Conservation (phyloP, 495 filamentous ascomycete genomes). For the Talaromyces adpressus region DNA sequence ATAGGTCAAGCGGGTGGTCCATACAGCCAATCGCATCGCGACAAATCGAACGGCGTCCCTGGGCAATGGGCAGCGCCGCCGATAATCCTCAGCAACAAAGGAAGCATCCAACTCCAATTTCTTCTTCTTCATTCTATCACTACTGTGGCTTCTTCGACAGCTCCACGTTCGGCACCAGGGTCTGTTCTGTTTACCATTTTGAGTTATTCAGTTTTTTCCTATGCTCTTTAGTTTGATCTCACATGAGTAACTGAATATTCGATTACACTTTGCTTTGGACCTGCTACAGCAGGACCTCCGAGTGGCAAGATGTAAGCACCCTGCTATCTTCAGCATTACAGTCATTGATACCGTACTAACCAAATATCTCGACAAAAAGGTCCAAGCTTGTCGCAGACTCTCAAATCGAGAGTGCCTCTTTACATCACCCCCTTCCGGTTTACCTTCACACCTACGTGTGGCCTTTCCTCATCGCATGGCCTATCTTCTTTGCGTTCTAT, state of each 20-base stretch:
- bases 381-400: slow-evolving; percentile 80
- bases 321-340: neutral
- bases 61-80: neutral
- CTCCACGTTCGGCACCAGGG: slow-evolving; percentile 3
- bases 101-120: neutral
- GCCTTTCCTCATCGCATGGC: slow-evolving; percentile 90
- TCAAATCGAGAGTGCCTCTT: slow-evolving; percentile 79
- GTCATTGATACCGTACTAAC: neutral
- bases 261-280: slow-evolving; percentile 4
- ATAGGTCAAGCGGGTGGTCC: neutral
- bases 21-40: neutral
- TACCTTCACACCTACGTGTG: slow-evolving; percentile 82
- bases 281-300: slow-evolving; percentile 6
- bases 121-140: slow-evolving; percentile 18
- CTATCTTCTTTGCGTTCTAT: slow-evolving; percentile 80
- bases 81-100: neutral
- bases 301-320: slow-evolving; percentile 11
- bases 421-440: slow-evolving; percentile 80
- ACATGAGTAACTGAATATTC: slow-evolving; percentile 21
- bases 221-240: slow-evolving; percentile 13
- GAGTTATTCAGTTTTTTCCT: neutral
- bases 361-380: slow-evolving; percentile 23
- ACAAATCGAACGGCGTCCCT: neutral
- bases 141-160: slow-evolving; percentile 38
- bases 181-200: slow-evolving; percentile 1